Evolutionary conservation across 345 rosid species (phyloP), one percentile per base, ranked within the genome.

Genomic region (Cochlearia excelsa): DNA sequence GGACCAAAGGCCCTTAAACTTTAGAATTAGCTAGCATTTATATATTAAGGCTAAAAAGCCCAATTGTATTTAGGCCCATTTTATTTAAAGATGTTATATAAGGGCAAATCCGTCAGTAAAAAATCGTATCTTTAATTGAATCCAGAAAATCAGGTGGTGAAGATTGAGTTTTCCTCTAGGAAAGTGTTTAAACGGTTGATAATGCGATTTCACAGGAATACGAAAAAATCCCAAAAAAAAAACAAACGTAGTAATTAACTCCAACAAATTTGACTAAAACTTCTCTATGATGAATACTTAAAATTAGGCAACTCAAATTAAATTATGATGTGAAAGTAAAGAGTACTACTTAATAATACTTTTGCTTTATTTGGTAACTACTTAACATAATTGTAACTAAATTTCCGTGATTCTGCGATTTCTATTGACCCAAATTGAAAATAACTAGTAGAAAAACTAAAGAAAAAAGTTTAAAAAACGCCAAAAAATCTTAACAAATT

Each of bases 111-210:
- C 1, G 57, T 60, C 46, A 47, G 6, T 16, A 45, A 4, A 33
- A 1, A 0, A 27, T 5, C 0, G 6, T 1, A 41, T 61, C 4
- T 46, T 38, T 44, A 41, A n/a, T 26, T 26, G 46, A 69, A 16
- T 4, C 9, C 61, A 47, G 51, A 46, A 52, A 69, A 61, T 61
- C 51, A 61, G 61, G 62, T 16, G 23, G 23, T 16, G 51, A 39
- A 34, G 16, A 53, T 58, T 51, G 6, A 9, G 35, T 26, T 44
- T 37, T 67, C 16, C 9, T 67, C 33, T 29, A 67, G 48, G 72
- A 16, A 50, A 38, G 49, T 58, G 65, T 7, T 51, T 42, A 51
- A 52, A 26, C 53, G 39, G 7, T 26, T 49, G 53, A 35, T 58
- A 51, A 29, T 34, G 39, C 65, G 37, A 43, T 67, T 58, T 50